A percentile compares a stretch with the other conserved stretches of the same genome.
Conservation (phyloP, 805 yeast genomes). For the Millerozyma miso region DNA sequence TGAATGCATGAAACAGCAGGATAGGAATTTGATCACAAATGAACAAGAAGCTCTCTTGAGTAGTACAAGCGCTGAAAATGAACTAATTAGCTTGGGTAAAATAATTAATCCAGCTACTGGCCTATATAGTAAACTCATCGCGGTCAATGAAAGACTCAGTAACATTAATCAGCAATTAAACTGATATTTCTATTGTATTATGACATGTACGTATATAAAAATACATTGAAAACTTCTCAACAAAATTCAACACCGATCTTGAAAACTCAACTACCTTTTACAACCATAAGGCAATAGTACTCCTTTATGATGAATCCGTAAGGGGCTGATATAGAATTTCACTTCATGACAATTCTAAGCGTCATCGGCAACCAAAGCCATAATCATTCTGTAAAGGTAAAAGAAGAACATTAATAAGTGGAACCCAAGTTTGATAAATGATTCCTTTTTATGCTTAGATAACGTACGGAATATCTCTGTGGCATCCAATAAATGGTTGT, state of each 20-base stretch:
- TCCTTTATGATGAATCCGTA: too few species aligned
- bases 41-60: not conserved
- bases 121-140: constrained; percentile 14
- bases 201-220: not conserved
- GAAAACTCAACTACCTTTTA: too few species aligned
- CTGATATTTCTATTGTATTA: not conserved
- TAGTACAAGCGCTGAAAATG: constrained; percentile 6
- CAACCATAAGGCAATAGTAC: too few species aligned
- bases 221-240: not conserved
- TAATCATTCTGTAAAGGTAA: constrained; percentile 93
- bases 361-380: constrained; percentile 78
- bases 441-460: constrained; percentile 87
- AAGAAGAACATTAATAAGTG: constrained; percentile 89
- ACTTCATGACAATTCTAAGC: too few species aligned
- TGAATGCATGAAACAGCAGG: not conserved
- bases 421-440: constrained; percentile 86
- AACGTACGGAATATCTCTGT: constrained; percentile 96
- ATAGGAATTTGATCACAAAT: too few species aligned
- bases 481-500: constrained; percentile 87
- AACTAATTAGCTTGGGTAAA: constrained; percentile 11
- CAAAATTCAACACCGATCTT: not conserved
- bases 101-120: constrained; percentile 24
- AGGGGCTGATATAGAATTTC: too few species aligned
- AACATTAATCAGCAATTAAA: constrained; percentile 14
- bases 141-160: constrained; percentile 20